Evolutionary conservation across 371 early-diverging fungal genomes (phyloP), one percentile per base, ranked within the genome.

Genomic region (Mucor indicus): DNA sequence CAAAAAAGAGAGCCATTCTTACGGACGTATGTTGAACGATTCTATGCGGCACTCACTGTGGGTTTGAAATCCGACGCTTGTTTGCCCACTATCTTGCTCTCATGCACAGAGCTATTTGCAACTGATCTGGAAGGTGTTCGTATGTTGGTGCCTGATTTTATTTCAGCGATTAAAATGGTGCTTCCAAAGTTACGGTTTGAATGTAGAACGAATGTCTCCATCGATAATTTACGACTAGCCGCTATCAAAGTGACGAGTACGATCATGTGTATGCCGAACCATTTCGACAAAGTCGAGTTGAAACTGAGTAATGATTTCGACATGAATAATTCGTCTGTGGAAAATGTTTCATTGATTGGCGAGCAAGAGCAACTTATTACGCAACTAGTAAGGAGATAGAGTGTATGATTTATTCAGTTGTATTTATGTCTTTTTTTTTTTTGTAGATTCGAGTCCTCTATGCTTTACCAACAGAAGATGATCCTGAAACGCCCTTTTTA

Each of bases 191-290:
- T 79, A 40, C 58, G 65, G 9, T 56, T 72, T 38, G 64, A 64
- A 15, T 58, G 55, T 12, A 52, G 54, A 21, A 48, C 50, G 2
- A 48, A 57, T 20, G 68, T 82, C 9, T 55, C 81, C 3, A 50
- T 85, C 19, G 88, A 90, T 24, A 83, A 81, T 27, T 49, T 91
- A 23, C 66, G 89, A 37, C 57, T 83, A 19, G 84, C 84, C 11
- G 85, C 86, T 3, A 75, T 86, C 49, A 79, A 76, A 48, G 77
- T 89, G 0, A 54, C 84, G 3, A 81, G 85, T 11, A 75, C 82
- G 2, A 74, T 88, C 35, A 77, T 88, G 72, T 83, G 84, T 33
- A 38, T 87, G n/a, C 86, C 86, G 0, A 87, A 89, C 59, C 83
- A 81, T 55, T 86, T 86, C 54, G 83, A 84, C 30, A 72, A 68